Percentiles rank a stretch among this genome's conserved stretches.
Conservation (phyloP, 306 rosid species). For the Hippophae gyantsensis region DNA sequence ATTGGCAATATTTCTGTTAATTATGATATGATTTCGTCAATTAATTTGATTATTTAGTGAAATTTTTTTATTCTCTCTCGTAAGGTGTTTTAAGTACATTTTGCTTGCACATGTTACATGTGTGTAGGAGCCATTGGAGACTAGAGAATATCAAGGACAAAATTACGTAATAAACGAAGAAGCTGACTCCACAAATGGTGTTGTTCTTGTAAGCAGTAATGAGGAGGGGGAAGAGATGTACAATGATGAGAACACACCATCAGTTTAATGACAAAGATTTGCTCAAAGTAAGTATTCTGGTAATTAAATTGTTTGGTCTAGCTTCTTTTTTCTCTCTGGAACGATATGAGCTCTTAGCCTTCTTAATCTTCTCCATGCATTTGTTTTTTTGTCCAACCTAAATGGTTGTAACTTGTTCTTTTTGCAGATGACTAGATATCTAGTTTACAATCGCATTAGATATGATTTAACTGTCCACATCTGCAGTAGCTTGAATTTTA, state of each 20-base stretch:
- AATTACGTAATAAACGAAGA: slow-evolving; percentile 31
- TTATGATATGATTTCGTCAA: not conserved
- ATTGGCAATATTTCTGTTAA: not conserved
- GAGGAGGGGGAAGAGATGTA: slow-evolving; percentile 34
- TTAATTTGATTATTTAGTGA: not conserved
- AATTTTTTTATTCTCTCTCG: slow-evolving; percentile 1
- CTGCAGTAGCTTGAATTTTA: slow-evolving; percentile 1
- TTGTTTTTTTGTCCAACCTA: not conserved
- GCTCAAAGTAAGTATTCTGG: slow-evolving; percentile 26
- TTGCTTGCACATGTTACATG: not conserved
- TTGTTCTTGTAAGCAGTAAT: slow-evolving; percentile 27
- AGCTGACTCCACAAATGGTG: slow-evolving; percentile 30
- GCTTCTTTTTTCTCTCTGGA: no score
- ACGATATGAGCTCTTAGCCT: no score
- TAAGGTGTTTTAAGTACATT: slow-evolving; percentile 2
- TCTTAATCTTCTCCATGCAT: not conserved
- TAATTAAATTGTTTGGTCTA: slow-evolving; percentile 17
- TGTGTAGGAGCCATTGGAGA: slow-evolving; percentile 22
- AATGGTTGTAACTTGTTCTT: not conserved
- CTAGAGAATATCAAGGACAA: slow-evolving; percentile 24
- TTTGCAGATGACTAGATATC: not conserved
- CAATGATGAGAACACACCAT: slow-evolving; percentile 21
- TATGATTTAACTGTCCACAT: not conserved
- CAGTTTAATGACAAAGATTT: slow-evolving; percentile 20
- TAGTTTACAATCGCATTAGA: not conserved